Conservation (phyloP, 257 asterid genomes). For the Solanum appendiculatum region DNA sequence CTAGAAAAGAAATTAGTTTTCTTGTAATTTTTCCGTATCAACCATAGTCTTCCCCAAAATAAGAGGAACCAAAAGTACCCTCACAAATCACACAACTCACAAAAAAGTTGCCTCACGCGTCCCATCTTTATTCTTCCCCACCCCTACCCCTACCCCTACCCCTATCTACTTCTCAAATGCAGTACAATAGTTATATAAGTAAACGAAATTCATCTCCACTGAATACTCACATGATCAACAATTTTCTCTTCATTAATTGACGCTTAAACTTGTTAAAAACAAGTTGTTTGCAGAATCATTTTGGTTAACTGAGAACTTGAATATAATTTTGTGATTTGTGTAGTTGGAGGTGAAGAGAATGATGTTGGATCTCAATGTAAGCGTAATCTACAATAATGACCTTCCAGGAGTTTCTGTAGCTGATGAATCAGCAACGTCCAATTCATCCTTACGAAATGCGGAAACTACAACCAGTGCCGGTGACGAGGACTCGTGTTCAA, state of each 20-base stretch:
- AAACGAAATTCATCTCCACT: not conserved
- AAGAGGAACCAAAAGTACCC: not conserved
- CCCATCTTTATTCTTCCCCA: not conserved
- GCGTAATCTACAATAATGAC: slow-evolving; percentile 4
- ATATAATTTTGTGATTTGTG: no score
- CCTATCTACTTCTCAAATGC: not conserved
- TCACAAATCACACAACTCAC: not conserved
- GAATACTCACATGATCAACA: not conserved
- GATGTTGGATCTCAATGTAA: slow-evolving; percentile 64
- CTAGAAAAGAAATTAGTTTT: not conserved
- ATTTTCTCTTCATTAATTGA: not conserved
- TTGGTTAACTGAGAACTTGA: not conserved
- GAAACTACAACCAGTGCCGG: slow-evolving; percentile 32
- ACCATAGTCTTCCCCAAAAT: not conserved
- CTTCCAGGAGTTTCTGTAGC: slow-evolving; percentile 11
- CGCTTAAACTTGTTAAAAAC: not conserved
- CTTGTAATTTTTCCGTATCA: not conserved
- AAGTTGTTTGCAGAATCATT: not conserved
- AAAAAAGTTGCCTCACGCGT: not conserved
- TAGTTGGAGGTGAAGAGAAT: not conserved
- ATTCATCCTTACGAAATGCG: slow-evolving; percentile 35
- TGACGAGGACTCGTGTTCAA: slow-evolving; percentile 38
- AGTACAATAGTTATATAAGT: not conserved
- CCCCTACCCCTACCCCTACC: not conserved
- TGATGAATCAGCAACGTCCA: slow-evolving; percentile 26